Evolutionary conservation across 306 rosid genomes (phyloP).

Genomic region (Castanea mollissima): DNA sequence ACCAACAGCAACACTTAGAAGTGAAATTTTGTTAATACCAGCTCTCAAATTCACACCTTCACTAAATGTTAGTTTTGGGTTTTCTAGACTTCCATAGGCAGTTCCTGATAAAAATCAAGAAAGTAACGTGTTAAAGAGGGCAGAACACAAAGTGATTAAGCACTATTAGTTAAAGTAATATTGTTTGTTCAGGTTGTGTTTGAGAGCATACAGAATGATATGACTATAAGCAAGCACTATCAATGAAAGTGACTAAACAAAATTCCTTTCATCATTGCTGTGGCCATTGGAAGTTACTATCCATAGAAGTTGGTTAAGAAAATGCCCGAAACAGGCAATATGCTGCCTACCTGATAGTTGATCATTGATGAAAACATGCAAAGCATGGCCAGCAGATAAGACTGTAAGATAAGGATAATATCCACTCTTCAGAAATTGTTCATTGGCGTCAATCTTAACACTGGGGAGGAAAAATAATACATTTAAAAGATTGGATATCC

Average conservation of each 20-base stretch:
- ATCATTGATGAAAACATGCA: slow-evolving; percentile 85
- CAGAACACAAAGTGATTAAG: background rate
- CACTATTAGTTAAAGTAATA: background rate
- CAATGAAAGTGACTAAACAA: background rate
- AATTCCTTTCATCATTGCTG: background rate
- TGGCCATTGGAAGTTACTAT: background rate
- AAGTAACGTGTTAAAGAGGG: slow-evolving; percentile 8
- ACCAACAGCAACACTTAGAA: slow-evolving; percentile 93
- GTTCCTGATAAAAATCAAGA: slow-evolving; percentile 56
- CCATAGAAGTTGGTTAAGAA: slow-evolving; percentile 1
- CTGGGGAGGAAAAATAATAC: slow-evolving; percentile 37
- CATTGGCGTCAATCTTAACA: slow-evolving; percentile 67
- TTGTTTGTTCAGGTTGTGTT: background rate
- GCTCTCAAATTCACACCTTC: slow-evolving; percentile 72
- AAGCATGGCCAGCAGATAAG: slow-evolving; percentile 93
- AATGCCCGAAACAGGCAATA: background rate
- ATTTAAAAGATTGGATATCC: slow-evolving; percentile 2
- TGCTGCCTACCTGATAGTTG: slow-evolving; percentile 65
- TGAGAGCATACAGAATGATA: background rate
- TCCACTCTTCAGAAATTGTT: slow-evolving; percentile 71
- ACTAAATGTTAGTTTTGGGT: slow-evolving; percentile 77
- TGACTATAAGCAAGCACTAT: background rate
- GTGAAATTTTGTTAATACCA: slow-evolving; percentile 80
- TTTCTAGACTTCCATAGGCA: slow-evolving; percentile 77
- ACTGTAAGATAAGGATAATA: slow-evolving; percentile 68